Base-by-base conservation (phyloP, 2,329 filamentous ascomycete species). In the Talaromyces albobiverticillius region DNA sequence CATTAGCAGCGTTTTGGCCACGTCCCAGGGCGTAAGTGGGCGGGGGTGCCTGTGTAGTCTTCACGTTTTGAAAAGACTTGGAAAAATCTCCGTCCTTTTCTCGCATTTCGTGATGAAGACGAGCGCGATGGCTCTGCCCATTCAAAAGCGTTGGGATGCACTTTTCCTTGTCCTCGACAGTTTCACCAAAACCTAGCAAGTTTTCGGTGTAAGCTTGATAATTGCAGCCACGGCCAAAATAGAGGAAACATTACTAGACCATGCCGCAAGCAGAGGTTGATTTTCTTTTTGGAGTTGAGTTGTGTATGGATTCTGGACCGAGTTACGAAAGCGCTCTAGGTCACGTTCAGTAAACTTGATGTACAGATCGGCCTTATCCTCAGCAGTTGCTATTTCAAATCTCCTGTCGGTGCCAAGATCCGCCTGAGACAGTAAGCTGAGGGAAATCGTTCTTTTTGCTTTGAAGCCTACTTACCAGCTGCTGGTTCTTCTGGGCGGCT, bases 81-180 rank as follows among this genome's bases (percentile, higher is more conserved):
- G 59, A 60, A 8, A 46, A 46, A 42, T 63, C 58, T 9, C 53
- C 59, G 16, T 58, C 60, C 46, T 58, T 49, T 31, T 54, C 57
- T 25, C 52, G 60, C 25, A 68, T 55, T 7, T 46, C 43, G 14
- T 62, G 60, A 46, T 40, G 61, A 6, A 72, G 61, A 6, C 60
- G 53, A 16, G 63, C 60, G 50, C 72, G 67, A 57, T 76, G 73
- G 22, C 57, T 70, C 42, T 76, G 72, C 10, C 74, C 74, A 42
- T 69, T 56, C 43, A 69, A 61, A 3, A 76, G 53, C 14, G 67
- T 61, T 8, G 74, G 55, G 11, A 64, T 46, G 40, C 73, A 67
- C 1, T 65, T 62, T 18, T 57, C 60, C 9, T 67, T 67, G 34
- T 70, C 67, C 4, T 61, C 54, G 13, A 73, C 57, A 13, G 59